Percentiles rank a stretch among this genome's conserved stretches.
phyloP scores from a whole-genome alignment of 345 rosid genomes.

The Carallia brachiata region DNA sequence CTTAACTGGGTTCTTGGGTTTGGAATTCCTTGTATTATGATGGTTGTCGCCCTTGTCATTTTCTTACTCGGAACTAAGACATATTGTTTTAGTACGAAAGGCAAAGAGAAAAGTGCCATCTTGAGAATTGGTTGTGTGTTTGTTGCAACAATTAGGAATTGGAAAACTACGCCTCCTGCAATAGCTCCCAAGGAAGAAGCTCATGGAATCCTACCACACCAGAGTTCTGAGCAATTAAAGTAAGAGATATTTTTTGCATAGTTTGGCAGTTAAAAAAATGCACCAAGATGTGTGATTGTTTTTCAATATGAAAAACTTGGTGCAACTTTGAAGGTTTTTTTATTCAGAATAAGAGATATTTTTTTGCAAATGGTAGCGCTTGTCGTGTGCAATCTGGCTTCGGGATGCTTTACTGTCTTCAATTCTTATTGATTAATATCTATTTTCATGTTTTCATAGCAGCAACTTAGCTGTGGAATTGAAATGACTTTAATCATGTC shows the following conservation, averaged over 20 bases:
- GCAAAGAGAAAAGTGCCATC: conserved; percentile 4
- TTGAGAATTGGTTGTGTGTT: conserved; percentile 1
- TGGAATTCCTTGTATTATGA: conserved; percentile 14
- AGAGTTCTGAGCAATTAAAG: conserved; percentile 9
- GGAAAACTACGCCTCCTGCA: not conserved
- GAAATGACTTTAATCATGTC: too few relatives aligned
- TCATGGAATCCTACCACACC: not conserved
- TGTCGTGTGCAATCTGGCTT: too few relatives aligned
- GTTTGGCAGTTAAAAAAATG: not conserved
- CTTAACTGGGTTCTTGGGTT: conserved; percentile 20
- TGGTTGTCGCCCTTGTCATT: conserved; percentile 1
- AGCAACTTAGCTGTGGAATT: too few relatives aligned
- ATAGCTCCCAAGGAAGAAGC: conserved; percentile 1
- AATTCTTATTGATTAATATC: too few relatives aligned
- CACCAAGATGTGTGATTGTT: not conserved
- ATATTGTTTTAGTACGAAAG: conserved; percentile 6
- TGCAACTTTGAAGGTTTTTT: too few relatives aligned
- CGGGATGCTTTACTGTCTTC: too few relatives aligned
- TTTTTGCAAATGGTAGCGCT: too few relatives aligned
- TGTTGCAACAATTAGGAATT: not conserved
- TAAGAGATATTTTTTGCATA: not conserved
- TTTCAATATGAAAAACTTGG: not conserved
- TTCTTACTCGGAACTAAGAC: conserved; percentile 16
- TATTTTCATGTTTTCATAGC: too few relatives aligned
- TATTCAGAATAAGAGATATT: too few relatives aligned